Evolutionary conservation across 2,329 filamentous ascomycete species (phyloP), one percentile per base, ranked within the genome.

Genomic region (Cryoendolithus antarcticus): DNA sequence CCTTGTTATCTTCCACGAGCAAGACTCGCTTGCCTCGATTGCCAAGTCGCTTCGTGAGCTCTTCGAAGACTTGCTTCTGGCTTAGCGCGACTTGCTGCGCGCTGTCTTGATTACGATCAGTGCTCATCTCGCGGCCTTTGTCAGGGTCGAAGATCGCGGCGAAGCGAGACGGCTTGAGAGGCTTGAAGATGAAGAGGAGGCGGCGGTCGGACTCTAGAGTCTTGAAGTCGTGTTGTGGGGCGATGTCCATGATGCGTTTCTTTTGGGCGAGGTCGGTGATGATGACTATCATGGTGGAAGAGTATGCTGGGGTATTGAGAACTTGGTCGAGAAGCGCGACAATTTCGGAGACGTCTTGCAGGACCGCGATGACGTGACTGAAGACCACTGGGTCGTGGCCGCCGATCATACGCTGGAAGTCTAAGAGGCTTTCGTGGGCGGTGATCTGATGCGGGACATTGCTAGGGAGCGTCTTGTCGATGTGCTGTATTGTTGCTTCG

Each of bases 181-280:
- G 91, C 55, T 96, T 95, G 62, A 93, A 93, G 37, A 96, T 78
- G 57, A 89, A 91, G 3, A 75, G 78, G n/a, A 89, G 69, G 15
- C 77, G 66, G 55, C 78, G 71, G 49, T 85, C 70, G 35, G 72
- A 65, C 35, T 80, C 62, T 39, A 86, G 61, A 53, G 77, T 63
- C 50, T 80, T 69, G 55, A 81, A 72, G 54, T 80, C 68, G 54
- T 74, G 73, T 48, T 73, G 65, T 12, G 78, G 69, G 39, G 80
- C 74, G 44, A 79, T 69, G 51, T 81, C 80, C 57, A 82, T 75
- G 30, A 96, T 80, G 34, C 82, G 82, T 48, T 89, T 84, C 45
- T 89, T 80, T 58, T 95, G 86, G 3, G 88, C 80, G 6, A 89
- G 82, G 59, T 96, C 89, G 0, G 86, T 89, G 15, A 95, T 75